Conservation (phyloP, 2,329 filamentous ascomycete species). For the Monosporascus sp. region DNA sequence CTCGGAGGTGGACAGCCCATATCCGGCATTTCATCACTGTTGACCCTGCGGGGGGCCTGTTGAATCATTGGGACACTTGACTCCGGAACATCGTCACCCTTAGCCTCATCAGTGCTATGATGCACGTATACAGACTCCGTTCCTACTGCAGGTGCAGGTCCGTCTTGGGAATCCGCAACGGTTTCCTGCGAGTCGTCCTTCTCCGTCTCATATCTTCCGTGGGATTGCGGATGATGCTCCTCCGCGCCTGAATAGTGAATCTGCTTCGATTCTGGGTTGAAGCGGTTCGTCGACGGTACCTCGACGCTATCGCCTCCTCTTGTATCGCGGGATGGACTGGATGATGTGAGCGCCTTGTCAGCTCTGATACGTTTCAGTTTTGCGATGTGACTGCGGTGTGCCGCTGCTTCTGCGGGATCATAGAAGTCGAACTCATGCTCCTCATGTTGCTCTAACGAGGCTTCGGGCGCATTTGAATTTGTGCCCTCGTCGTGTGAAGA, state of each 20-base stretch:
- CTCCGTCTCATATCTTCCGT: constrained; percentile 11
- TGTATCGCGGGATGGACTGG: constrained; percentile 16
- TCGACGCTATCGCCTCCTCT: constrained; percentile 19
- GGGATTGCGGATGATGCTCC: constrained; percentile 9
- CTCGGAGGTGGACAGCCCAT: background rate
- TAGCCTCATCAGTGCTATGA: background rate
- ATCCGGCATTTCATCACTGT: background rate
- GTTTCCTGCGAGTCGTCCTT: constrained; percentile 25
- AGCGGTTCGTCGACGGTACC: constrained; percentile 26
- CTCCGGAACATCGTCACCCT: constrained; percentile 5
- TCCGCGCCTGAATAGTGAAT: constrained; percentile 4
- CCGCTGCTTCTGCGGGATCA: constrained; percentile 16
- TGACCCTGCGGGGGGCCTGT: constrained; percentile 1
- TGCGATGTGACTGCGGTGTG: constrained; percentile 19
- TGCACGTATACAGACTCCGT: constrained; percentile 1
- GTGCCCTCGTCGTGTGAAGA: constrained; percentile 14
- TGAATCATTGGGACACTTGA: constrained; percentile 4
- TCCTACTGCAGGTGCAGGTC: constrained; percentile 2
- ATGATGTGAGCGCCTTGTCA: constrained; percentile 20
- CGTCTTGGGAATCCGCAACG: constrained; percentile 26
- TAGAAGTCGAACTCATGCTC: constrained; percentile 19
- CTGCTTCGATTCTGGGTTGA: constrained; percentile 6
- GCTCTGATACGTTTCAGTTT: constrained; percentile 21
- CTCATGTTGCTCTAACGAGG: constrained; percentile 12
- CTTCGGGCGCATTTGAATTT: constrained; percentile 7